A percentile compares a stretch with the other conserved stretches of the same genome.
Conservation (phyloP, 495 filamentous ascomycete genomes). For the Mytilinidion resinicola region DNA sequence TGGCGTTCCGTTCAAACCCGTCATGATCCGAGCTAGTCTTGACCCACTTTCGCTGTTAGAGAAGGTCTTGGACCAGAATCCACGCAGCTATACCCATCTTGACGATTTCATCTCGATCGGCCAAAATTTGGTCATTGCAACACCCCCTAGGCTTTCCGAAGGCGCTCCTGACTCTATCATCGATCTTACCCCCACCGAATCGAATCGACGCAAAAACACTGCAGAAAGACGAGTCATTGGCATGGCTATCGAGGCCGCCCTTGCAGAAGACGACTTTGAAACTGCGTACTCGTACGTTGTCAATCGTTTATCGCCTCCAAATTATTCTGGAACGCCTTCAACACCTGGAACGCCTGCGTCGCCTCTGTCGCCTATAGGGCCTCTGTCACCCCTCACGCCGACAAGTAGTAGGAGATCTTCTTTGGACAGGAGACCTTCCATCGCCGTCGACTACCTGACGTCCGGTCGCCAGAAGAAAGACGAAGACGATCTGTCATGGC, state of each 20-base stretch:
- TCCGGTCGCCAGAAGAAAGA: conserved; percentile 18
- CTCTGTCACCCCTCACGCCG: too few relatives aligned
- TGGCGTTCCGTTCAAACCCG: conserved; percentile 85
- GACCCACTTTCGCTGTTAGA: conserved; percentile 80
- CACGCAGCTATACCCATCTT: conserved; percentile 74
- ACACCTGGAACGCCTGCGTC: conserved; percentile 1
- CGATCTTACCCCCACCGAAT: not conserved
- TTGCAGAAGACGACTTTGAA: conserved; percentile 85
- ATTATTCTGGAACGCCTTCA: not conserved
- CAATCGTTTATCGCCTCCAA: conserved; percentile 45
- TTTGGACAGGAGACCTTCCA: conserved; percentile 3
- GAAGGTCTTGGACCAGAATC: conserved; percentile 84
- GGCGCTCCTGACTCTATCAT: conserved; percentile 50
- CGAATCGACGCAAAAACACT: conserved; percentile 29
- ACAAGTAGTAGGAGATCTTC: not conserved
- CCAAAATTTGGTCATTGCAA: conserved; percentile 53
- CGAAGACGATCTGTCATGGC: conserved; percentile 82
- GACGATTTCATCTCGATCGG: conserved; percentile 79
- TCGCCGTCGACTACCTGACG: not conserved
- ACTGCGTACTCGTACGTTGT: conserved; percentile 95
- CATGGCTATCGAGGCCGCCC: conserved; percentile 83
- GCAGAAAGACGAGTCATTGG: conserved; percentile 67
- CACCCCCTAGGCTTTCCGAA: conserved; percentile 14
- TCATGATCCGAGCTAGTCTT: conserved; percentile 75
- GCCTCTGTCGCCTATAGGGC: conserved; percentile 1